A percentile compares a stretch with the other conserved stretches of the same genome.
Conservation (phyloP, 2,329 filamentous ascomycete species). For the Nigrospora oryzae region DNA sequence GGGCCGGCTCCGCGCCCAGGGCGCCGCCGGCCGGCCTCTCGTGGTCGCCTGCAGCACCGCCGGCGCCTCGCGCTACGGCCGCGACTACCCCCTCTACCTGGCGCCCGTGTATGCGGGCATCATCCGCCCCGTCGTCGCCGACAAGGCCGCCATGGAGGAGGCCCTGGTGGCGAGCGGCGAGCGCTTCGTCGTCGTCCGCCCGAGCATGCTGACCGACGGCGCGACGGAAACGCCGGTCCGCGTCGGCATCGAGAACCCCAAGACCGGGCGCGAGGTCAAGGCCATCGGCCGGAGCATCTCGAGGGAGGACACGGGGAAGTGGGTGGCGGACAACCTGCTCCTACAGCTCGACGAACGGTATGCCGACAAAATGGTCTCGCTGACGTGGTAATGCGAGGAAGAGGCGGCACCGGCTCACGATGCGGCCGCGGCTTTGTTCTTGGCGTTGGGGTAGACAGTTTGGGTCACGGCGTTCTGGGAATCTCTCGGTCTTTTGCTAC, state of each 20-base stretch:
- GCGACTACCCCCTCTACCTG: constrained; percentile 34
- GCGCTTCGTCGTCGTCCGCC: constrained; percentile 27
- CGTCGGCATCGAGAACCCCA: constrained; percentile 29
- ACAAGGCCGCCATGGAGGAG: constrained; percentile 40
- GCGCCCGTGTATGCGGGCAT: constrained; percentile 33
- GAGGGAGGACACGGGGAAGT: constrained; percentile 36
- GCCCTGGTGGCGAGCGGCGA: constrained; percentile 17
- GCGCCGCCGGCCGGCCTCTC: constrained; percentile 20
- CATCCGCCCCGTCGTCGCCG: constrained; percentile 32
- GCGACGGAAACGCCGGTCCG: constrained; percentile 19
- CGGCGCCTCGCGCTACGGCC: constrained; percentile 26
- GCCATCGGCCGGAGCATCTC: constrained; percentile 38
- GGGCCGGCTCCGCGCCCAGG: constrained; percentile 14
- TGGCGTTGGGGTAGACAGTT: no score
- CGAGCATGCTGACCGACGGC: constrained; percentile 25
- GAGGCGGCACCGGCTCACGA: no score
- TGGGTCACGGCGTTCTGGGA: no score
- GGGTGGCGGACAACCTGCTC: constrained; percentile 33
- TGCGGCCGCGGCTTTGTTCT: no score
- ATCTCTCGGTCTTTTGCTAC: no score
- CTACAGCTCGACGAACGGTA: neutral
- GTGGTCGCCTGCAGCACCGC: constrained; percentile 32
- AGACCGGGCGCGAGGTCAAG: constrained; percentile 18
- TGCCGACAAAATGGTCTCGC: no score
- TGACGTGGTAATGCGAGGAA: no score